Percentiles rank a stretch among this genome's conserved stretches.
These are phyloP conservation scores for Leptographium radiaticola DNA, from an alignment of 2,329 filamentous ascomycete genomes.

Conservation along the genomic window DNA sequence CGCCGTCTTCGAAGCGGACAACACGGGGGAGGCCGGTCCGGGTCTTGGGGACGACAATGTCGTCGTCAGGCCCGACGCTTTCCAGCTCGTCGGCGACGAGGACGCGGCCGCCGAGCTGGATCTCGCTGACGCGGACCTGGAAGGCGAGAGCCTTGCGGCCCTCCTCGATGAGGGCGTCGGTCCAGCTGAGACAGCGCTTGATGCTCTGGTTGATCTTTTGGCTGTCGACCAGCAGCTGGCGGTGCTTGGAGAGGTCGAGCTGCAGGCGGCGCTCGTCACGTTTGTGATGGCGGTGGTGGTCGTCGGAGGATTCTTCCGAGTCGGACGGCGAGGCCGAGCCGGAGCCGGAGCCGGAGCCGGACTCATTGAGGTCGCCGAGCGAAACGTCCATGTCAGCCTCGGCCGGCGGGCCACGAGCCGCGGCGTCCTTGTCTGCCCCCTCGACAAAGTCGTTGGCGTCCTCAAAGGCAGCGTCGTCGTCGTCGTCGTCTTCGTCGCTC, in stretches of 20 bases:
- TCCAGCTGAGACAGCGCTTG: slow-evolving; percentile 78
- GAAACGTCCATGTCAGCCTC: background rate
- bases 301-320: slow-evolving; percentile 26
- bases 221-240: slow-evolving; percentile 75
- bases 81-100: slow-evolving; percentile 52
- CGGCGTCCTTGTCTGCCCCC: no score
- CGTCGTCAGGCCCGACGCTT: slow-evolving; percentile 13
- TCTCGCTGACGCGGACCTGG: slow-evolving; percentile 62
- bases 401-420: background rate
- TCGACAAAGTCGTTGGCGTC: background rate
- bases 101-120: slow-evolving; percentile 70
- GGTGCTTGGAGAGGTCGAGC: slow-evolving; percentile 76
- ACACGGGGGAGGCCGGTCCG: background rate
- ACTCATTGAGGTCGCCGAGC: background rate
- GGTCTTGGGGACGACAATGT: background rate
- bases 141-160: slow-evolving; percentile 81
- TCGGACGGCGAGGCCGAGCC: background rate
- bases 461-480: slow-evolving; percentile 21
- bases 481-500: slow-evolving; percentile 30
- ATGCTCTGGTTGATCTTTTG: slow-evolving; percentile 94
- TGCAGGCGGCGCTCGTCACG: slow-evolving; percentile 74
- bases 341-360: background rate
- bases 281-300: slow-evolving; percentile 38
- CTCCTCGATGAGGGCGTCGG: slow-evolving; percentile 80
- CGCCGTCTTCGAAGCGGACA: no score